phyloP scores from a whole-genome alignment of 306 rosid species.

The Sophora flavescens region DNA sequence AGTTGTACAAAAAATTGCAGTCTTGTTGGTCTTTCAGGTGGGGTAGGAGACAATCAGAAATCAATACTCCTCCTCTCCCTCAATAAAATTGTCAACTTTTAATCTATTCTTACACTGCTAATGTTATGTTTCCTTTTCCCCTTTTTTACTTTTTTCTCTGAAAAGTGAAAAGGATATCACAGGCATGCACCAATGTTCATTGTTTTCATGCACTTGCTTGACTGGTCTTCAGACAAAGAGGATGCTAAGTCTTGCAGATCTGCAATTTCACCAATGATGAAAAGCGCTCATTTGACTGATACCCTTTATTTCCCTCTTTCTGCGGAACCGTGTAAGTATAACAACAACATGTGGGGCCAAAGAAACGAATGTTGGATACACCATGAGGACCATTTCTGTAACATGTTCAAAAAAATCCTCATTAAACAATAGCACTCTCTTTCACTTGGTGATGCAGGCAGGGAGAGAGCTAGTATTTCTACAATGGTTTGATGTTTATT shows the following conservation, averaged over 20 bases:
- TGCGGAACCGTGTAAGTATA: conserved; percentile 9
- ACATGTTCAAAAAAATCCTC: conserved; percentile 47
- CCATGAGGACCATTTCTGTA: conserved; percentile 31
- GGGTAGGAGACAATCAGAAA: conserved; percentile 42
- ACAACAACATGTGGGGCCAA: background rate
- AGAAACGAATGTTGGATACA: conserved; percentile 28
- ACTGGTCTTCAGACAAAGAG: conserved; percentile 36
- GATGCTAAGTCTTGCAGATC: conserved; percentile 36
- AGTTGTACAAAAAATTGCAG: conserved; percentile 29
- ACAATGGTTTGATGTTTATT: conserved; percentile 45
- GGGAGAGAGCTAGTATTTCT: conserved; percentile 49
- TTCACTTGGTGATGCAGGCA: conserved; percentile 30
- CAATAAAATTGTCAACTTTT: conserved; percentile 2
- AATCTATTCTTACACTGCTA: background rate
- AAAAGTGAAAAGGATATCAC: conserved; percentile 50
- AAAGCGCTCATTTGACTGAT: conserved; percentile 38
- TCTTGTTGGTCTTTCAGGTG: conserved; percentile 6
- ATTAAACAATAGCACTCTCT: conserved; percentile 4
- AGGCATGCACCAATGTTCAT: conserved; percentile 43
- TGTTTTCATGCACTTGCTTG: conserved; percentile 43
- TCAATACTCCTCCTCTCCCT: background rate
- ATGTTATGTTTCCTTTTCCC: conserved; percentile 21
- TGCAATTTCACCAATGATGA: conserved; percentile 32
- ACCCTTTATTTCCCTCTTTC: conserved; percentile 19
- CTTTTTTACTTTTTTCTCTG: conserved; percentile 29